Conservation (phyloP, 1,284 basidiomycete genomes). For the Cryptococcus sp. region DNA sequence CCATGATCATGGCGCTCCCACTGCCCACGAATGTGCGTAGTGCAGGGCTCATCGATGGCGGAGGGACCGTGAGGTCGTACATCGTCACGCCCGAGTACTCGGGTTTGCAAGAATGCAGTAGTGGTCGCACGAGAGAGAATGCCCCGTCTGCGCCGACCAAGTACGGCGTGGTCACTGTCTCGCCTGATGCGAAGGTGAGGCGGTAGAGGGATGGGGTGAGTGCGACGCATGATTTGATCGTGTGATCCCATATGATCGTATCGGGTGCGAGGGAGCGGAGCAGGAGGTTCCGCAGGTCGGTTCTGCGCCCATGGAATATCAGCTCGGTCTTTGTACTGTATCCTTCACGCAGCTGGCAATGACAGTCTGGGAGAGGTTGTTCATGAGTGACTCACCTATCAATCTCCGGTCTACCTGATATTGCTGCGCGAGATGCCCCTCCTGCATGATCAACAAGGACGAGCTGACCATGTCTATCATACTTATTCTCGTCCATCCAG, state of each 20-base stretch:
- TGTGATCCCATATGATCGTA: conserved; percentile 42
- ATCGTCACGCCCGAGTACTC: conserved; percentile 51
- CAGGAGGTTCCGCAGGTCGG: conserved; percentile 40
- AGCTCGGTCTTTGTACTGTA: too few species aligned
- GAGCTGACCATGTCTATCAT: background rate
- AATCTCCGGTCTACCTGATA: conserved; percentile 32
- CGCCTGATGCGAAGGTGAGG: conserved; percentile 3
- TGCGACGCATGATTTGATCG: conserved; percentile 18
- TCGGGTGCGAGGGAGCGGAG: conserved; percentile 30
- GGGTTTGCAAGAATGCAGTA: conserved; percentile 48
- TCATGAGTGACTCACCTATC: conserved; percentile 27
- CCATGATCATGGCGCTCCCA: conserved; percentile 43
- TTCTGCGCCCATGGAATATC: conserved; percentile 14
- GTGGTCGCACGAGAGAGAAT: conserved; percentile 54
- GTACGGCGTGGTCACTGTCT: conserved; percentile 21
- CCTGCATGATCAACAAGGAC: background rate
- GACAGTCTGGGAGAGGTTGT: too few species aligned
- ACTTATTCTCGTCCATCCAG: conserved; percentile 20
- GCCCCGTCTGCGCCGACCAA: conserved; percentile 59
- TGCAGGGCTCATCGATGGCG: conserved; percentile 29
- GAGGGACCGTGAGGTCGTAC: conserved; percentile 40
- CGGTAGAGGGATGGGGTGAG: conserved; percentile 8
- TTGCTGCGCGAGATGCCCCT: background rate
- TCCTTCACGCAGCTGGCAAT: too few species aligned
- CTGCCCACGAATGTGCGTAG: conserved; percentile 41